Evolutionary conservation across 2,329 filamentous ascomycete genomes (phyloP), one percentile per base, ranked within the genome.

Genomic region (Ophiocordyceps camponoti-leonardi): DNA sequence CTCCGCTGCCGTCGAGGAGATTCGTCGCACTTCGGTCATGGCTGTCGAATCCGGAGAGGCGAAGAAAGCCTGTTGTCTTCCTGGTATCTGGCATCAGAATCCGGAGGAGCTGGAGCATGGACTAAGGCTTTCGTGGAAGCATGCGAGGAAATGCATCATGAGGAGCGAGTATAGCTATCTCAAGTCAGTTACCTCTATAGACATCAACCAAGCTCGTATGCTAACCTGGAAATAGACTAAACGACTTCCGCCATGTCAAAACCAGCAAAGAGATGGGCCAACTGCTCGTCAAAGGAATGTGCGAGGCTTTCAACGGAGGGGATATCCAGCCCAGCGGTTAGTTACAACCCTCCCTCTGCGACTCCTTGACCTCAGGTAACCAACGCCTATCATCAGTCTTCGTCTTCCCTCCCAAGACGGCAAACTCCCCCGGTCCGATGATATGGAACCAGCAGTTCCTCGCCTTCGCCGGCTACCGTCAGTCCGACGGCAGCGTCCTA

Each of bases 221-320:
- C 13, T 14, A 11, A 35, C 42, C 18, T 23, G 8, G 4, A 33
- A 20, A n/a, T 28, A 46, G 45, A 8, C 23, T 46, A 11, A 23
- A 46, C 11, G 45, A 46, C n/a, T 20, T 46, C 2, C 40, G 45
- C 11, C 45, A 46, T 14, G 18, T 46, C 30, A 39, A 23, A 14
- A 43, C 45, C 3, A 46, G 45, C 41, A 46, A 30, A 26, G 45
- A 46, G 18, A 46, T 46, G 45, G 45, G 45, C 12, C 45, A 46
- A 14, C 20, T 19, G 16, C 28, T 46, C 11, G 45, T 46, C 41
- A 28, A 39, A 30, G 45, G 45, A 20, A 46, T 46, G 45, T 16
- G 14, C 19, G 41, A 37, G 42, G 45, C 45, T 8, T 46, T 43
- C 28, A 46, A 46, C 41, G n/a, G 41, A 10, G 45, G 45, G 20